Conservation (phyloP, 176 grass and related monocot species). For the Leersia perrieri region DNA sequence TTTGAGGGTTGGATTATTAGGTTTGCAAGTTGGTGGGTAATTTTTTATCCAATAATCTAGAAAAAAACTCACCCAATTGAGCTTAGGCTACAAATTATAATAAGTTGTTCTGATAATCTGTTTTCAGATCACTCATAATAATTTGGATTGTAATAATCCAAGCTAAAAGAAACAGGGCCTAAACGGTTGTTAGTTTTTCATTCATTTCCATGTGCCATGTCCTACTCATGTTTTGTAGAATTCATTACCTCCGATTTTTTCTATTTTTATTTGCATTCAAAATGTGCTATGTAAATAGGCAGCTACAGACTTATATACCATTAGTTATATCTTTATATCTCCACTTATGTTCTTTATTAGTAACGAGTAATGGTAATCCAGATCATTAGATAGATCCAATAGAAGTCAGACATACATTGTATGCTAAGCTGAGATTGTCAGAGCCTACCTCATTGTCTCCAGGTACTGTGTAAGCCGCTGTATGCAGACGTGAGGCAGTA, state of each 20-base stretch:
- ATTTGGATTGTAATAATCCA: too few relatives aligned
- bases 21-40: too few relatives aligned
- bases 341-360: neutral
- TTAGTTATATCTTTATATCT: too few relatives aligned
- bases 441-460: slow-evolving; percentile 27
- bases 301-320: neutral
- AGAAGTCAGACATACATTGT: neutral
- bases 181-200: neutral
- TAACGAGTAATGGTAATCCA: neutral
- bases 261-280: neutral
- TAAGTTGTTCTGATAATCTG: too few relatives aligned
- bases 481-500: neutral
- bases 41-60: too few relatives aligned
- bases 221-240: slow-evolving; percentile 12
- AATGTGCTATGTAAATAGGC: neutral
- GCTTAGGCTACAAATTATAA: too few relatives aligned
- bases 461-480: slow-evolving; percentile 13
- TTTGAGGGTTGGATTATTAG: too few relatives aligned
- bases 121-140: too few relatives aligned
- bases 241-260: neutral
- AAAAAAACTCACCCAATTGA: too few relatives aligned
- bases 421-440: neutral
- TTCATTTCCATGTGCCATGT: slow-evolving; percentile 34
- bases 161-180: too few relatives aligned
- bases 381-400: neutral